Evolutionary conservation across 176 grass and related monocot genomes (phyloP), one percentile per base, ranked within the genome.

Genomic region (Calamus simplicifolius): DNA sequence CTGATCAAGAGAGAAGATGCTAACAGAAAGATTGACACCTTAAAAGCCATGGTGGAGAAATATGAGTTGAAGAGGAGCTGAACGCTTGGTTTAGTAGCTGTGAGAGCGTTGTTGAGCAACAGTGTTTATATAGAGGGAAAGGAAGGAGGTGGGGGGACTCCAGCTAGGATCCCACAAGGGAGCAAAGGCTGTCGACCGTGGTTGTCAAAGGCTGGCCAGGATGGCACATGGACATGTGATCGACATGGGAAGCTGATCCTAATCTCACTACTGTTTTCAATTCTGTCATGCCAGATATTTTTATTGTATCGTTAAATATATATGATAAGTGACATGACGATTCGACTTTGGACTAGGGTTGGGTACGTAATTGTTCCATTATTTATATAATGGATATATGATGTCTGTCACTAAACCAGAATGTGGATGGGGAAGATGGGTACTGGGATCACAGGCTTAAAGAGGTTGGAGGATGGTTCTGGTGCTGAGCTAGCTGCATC

Each of bases 1-100:
- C 18, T 64, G 71, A 81, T 61, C 16, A 94, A 35, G 21, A 94
- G 77, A 55, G 81, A 74, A 68, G 65, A 60, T 29, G 59, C 84
- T 6, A 77, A 38, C 19, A 94, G 4, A 4, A 62, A 60, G 21
- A 70, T 62, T 0, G 70, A 59, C 4, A 70, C 57, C 74, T 82
- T 85, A 30, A 55, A 15, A 49, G 77, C 78, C 89, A 94, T 94
- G 8, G 79, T 10, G 66, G 21, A 62, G 13, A 48, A 18, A 51
- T 29, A 54, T 29, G n/a, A 56, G 28, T 25, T 64, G 18, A 31
- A 73, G 62, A 5, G 48, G 19, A 0, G 57, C 43, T 23, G 30
- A 43, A 43, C 35, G 12, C 35, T 43, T 38, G 35, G 35, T 38
- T 38, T 43, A 43, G 35, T 3, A 43, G 35, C 12, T 6, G 35